phyloP scores from a whole-genome alignment of 108 stramenopile species.

The Cyclotella sp. region DNA sequence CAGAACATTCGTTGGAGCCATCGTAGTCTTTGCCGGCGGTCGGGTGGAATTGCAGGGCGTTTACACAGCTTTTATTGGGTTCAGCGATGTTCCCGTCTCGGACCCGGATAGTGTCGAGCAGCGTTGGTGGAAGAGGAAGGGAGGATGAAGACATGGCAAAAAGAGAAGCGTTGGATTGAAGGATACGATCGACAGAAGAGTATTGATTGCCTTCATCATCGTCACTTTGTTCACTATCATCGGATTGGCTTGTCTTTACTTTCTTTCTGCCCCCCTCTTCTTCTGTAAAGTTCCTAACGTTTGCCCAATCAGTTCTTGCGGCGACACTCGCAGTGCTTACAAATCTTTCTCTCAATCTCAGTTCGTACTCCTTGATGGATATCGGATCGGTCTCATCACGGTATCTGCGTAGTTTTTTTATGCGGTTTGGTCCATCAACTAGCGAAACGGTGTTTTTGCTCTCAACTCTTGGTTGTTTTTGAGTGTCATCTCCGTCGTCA shows the following conservation, averaged over 20 bases:
- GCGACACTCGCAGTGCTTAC: slow-evolving; percentile 61
- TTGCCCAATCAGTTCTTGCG: slow-evolving; percentile 79
- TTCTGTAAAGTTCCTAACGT: slow-evolving; percentile 29
- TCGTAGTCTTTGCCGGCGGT: slow-evolving; percentile 54
- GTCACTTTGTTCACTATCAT: slow-evolving; percentile 40
- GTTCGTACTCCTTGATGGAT: slow-evolving; percentile 71
- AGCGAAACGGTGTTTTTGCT: slow-evolving; percentile 37
- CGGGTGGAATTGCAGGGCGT: slow-evolving; percentile 87
- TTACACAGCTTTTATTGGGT: slow-evolving; percentile 77
- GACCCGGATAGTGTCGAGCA: slow-evolving; percentile 70
- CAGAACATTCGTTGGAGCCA: slow-evolving; percentile 17
- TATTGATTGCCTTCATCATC: slow-evolving; percentile 41
- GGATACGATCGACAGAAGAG: slow-evolving; percentile 32
- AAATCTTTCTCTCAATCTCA: slow-evolving; percentile 74
- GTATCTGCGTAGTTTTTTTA: slow-evolving; percentile 73
- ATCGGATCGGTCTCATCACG: slow-evolving; percentile 58
- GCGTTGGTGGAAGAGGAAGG: slow-evolving; percentile 61
- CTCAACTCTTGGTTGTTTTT: slow-evolving; percentile 1
- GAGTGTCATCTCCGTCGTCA: slow-evolving; percentile 34
- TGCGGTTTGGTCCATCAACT: slow-evolving; percentile 54
- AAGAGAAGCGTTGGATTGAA: slow-evolving; percentile 48
- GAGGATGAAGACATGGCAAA: slow-evolving; percentile 34
- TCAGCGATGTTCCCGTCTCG: slow-evolving; percentile 89
- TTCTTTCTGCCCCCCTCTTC: slow-evolving; percentile 35
- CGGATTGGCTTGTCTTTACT: slow-evolving; percentile 15